Base-by-base conservation (phyloP, 345 rosid species). In the Hirschfeldia incana region DNA sequence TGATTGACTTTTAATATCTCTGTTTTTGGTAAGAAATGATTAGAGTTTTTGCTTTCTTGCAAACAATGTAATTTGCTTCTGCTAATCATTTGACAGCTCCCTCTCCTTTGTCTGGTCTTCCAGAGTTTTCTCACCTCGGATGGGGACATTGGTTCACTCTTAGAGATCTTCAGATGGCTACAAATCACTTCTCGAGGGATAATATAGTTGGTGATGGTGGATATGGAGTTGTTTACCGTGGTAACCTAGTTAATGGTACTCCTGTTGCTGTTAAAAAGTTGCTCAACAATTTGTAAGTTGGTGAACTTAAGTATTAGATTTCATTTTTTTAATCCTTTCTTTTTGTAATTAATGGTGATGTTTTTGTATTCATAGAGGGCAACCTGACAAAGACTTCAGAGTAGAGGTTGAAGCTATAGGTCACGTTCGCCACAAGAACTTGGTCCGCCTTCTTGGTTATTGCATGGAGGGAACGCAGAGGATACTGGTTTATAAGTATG, bases 101-200 rank as follows among this genome's bases (percentile, higher is more conserved):
- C 58, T 94, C 97, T n/a, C 97, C 98, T 57, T 84, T 91, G 76
- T 86, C 91, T 39, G 97, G 94, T 49, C 83, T 92, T 73, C 97
- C 97, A n/a, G 97, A 94, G 80, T 88, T 92, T 76, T 94, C 98
- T 30, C 94, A 88, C 37, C 86, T 94, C 1, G 97, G 97, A 30
- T 94, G 97, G 98, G 98, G 98, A 36, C 97, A 92, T 65, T 94
- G 98, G 98, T 94, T 94, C 81, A 94, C 97, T 46, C 83, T 94
- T 60, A 85, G 97, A 85, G 97, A 94, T 80, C 89, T 94, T 62
- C 91, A 92, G 74, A 82, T 83, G 70, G 94, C 94, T 57, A 92
- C 97, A 1, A 86, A 82, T 80, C 87, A 84, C 68, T 94, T 94
- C 79, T 84, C 97, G 1, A 91, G 84, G 86, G 83, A 80, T 37